Base-by-base conservation (phyloP, 2,329 filamentous ascomycete genomes). In the Fusarium citri region DNA sequence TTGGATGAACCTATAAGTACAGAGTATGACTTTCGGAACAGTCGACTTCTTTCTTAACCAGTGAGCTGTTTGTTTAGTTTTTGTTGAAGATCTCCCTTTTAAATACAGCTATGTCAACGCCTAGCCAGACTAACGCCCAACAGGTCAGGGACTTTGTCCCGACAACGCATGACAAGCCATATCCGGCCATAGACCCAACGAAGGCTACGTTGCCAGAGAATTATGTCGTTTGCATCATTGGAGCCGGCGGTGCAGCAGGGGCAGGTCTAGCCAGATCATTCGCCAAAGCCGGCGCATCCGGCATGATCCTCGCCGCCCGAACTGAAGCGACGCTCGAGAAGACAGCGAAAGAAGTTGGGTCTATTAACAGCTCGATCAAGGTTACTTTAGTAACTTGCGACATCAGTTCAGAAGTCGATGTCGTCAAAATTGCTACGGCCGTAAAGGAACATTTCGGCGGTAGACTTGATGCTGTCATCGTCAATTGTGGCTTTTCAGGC, bases 401-500 rank as follows among this genome's bases (percentile, higher is more conserved):
- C 3, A 58, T 64, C 10, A 58, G 50, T 8, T 22, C 14, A n/a
- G 43, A 64, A 2, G 8, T 30, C 1, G 46, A 48, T 6, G 30
- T 58, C 1, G n/a, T 12, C n/a, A 18, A 23, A 3, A 41, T 64
- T 16, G 59, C 59, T 7, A 16, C 37, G 1, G 20, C 15, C 1
- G 25, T 58, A 4, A 58, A 34, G 12, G 26, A 56, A 9, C 22
- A 64, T 2, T 64, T 64, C 6, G 14, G 15, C 2, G 45, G 61
- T 9, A 46, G n/a, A 5, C n/a, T 64, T 0, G 30, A 64, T 7
- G 40, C 50, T 5, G 50, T 64, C 2, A 45, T 64, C 4, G 34
- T 64, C 16, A 64, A 64, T 9, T 64, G 59, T 8, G 61, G 61
- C 6, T 64, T 28, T 9, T 64, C 61, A 1, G 61, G 61, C 0